Percentiles rank a stretch among this genome's conserved stretches.
phyloP scores from a whole-genome alignment of 768 basidiomycete species.

The Calocera viscosa region DNA sequence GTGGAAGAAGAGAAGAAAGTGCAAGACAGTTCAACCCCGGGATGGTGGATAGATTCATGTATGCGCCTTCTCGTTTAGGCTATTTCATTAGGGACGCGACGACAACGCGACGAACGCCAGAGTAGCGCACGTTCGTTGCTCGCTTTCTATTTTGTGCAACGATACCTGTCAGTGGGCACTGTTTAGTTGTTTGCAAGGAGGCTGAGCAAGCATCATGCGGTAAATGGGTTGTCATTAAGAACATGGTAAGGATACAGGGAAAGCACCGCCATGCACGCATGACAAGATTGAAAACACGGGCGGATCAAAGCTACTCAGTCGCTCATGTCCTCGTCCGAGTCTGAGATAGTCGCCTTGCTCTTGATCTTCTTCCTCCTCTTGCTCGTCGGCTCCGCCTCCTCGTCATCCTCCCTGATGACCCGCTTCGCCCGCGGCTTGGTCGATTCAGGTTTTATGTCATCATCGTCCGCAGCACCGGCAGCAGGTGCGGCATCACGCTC shows the following conservation, averaged over 20 bases:
- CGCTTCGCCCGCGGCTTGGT: slow-evolving; percentile 23
- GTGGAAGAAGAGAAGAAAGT: background rate
- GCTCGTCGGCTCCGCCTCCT: slow-evolving; percentile 39
- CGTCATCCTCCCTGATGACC: slow-evolving; percentile 55
- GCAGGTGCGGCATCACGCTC: slow-evolving; percentile 38
- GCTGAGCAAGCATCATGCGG: no score
- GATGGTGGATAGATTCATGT: no score
- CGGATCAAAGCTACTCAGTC: background rate
- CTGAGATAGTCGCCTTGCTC: slow-evolving; percentile 76
- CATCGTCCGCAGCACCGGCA: slow-evolving; percentile 22
- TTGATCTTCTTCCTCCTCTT: slow-evolving; percentile 53
- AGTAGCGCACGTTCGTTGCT: no score
- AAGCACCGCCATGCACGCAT: background rate
- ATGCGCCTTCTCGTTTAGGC: no score
- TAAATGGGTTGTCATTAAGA: background rate
- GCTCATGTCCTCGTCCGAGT: slow-evolving; percentile 54
- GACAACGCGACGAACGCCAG: no score
- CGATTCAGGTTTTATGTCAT: background rate
- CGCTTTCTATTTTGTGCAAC: no score
- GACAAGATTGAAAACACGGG: background rate
- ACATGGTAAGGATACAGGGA: background rate
- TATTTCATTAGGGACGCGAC: no score
- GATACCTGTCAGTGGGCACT: no score
- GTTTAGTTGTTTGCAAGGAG: no score
- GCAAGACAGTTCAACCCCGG: no score